Conservation (phyloP, 2,329 filamentous ascomycete species). For the Trichoderma koningiopsis region DNA sequence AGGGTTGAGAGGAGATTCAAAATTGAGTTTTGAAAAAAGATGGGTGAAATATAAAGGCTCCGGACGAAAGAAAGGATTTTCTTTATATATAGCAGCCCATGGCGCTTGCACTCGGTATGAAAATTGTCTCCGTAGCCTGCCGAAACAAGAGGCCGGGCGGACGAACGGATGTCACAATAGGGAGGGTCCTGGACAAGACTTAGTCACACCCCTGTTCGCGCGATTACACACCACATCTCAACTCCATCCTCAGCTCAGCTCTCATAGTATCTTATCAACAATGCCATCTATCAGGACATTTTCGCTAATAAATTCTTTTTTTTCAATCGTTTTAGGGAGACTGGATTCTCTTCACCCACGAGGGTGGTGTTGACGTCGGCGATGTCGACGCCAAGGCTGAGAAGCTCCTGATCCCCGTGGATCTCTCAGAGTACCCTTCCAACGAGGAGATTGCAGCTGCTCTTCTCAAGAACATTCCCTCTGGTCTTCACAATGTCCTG, state of each 20-base stretch:
- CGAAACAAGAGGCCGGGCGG: constrained; percentile 34
- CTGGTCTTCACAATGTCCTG: constrained; percentile 95
- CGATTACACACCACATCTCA: constrained; percentile 16
- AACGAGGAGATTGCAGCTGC: constrained; percentile 87
- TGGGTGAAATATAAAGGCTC: background rate
- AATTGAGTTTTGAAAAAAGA: background rate
- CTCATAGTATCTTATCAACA: background rate
- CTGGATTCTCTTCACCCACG: constrained; percentile 99
- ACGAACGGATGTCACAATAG: constrained; percentile 45
- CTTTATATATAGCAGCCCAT: constrained; percentile 27
- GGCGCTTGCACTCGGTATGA: constrained; percentile 19
- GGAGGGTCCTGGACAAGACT: constrained; percentile 29
- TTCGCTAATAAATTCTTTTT: constrained; percentile 31
- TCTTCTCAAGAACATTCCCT: constrained; percentile 89
- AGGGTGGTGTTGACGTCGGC: constrained; percentile 98
- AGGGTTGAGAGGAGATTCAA: background rate
- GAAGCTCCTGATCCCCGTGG: constrained; percentile 96
- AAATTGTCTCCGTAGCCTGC: constrained; percentile 32
- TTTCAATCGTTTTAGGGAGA: constrained; percentile 68
- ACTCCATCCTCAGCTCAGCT: background rate
- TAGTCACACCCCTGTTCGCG: constrained; percentile 22
- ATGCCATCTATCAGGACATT: background rate
- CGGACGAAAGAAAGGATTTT: constrained; percentile 12
- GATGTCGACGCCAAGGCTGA: constrained; percentile 99
- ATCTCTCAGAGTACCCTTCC: constrained; percentile 90